phyloP scores from a whole-genome alignment of 2,329 filamentous ascomycete species.

The Fusarium armeniacum region DNA sequence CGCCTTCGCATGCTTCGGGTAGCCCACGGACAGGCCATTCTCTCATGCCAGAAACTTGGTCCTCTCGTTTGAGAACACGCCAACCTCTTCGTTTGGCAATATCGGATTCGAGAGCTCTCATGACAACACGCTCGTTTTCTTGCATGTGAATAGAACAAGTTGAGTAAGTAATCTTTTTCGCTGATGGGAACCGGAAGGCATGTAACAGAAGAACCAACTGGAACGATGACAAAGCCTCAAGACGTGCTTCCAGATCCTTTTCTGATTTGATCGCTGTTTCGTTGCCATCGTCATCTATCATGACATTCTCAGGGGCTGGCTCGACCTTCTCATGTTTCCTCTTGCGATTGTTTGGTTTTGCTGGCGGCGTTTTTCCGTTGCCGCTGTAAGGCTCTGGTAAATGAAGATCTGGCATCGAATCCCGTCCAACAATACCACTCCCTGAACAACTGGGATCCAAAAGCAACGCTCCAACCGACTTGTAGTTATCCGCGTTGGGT shows the following conservation, averaged over 20 bases:
- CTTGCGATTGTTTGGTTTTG: conserved; percentile 57
- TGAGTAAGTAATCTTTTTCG: conserved; percentile 86
- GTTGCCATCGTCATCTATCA: conserved; percentile 72
- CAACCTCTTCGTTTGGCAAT: conserved; percentile 78
- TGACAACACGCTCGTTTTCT: conserved; percentile 91
- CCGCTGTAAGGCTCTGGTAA: conserved; percentile 61
- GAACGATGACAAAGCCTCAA: conserved; percentile 82
- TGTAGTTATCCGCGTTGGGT: conserved; percentile 72
- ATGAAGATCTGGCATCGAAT: conserved; percentile 79
- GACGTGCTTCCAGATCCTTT: conserved; percentile 71
- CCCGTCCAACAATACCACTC: conserved; percentile 91
- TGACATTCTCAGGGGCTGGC: conserved; percentile 52
- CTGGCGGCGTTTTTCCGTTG: conserved; percentile 31
- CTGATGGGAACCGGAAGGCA: conserved; percentile 84
- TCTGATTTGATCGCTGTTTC: conserved; percentile 66
- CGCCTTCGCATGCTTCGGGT: conserved; percentile 62
- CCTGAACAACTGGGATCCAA: conserved; percentile 96
- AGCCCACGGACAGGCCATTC: conserved; percentile 80
- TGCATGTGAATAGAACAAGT: conserved; percentile 90
- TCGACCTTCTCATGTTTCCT: conserved; percentile 60
- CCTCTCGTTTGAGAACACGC: conserved; percentile 77
- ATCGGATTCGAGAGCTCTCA: conserved; percentile 76
- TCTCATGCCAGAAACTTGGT: conserved; percentile 82
- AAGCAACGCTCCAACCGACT: conserved; percentile 82
- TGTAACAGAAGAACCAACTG: conserved; percentile 87